Percentiles rank a stretch among this genome's conserved stretches.
Conservation (phyloP, 1,284 basidiomycete genomes). For the Leccinum colubrinum region DNA sequence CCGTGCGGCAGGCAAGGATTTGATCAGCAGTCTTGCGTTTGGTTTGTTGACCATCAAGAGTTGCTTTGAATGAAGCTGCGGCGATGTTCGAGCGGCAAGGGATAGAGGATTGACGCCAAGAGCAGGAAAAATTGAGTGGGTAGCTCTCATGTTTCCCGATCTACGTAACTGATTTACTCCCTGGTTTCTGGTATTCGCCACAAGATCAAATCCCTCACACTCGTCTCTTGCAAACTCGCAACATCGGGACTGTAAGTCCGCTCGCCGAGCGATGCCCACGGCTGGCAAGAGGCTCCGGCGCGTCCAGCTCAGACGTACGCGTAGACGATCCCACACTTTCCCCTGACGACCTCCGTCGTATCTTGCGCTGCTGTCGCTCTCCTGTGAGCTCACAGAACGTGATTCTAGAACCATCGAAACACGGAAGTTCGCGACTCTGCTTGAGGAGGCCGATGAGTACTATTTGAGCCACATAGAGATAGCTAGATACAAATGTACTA, state of each 20-base stretch:
- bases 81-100: conserved; percentile 89
- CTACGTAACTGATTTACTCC: background rate
- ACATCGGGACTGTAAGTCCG: conserved; percentile 32
- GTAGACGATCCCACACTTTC: conserved; percentile 34
- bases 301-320: conserved; percentile 34
- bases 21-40: conserved; percentile 89
- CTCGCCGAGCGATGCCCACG: conserved; percentile 19
- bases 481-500: no score
- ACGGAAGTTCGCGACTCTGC: no score
- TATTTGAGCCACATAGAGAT: no score
- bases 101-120: conserved; percentile 92
- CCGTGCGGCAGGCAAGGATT: conserved; percentile 95
- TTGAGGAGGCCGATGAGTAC: no score
- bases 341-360: conserved; percentile 29
- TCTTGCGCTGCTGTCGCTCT: conserved; percentile 26
- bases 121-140: conserved; percentile 93
- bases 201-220: conserved; percentile 96
- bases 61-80: conserved; percentile 39
- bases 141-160: background rate
- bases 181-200: conserved; percentile 97
- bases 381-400: conserved; percentile 13
- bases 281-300: conserved; percentile 22
- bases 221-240: conserved; percentile 25
- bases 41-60: no score
- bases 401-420: no score